These are phyloP conservation scores for Backusella liffmaniae DNA, from an alignment of 192 early-diverging fungal species.

Conservation along the genomic window DNA sequence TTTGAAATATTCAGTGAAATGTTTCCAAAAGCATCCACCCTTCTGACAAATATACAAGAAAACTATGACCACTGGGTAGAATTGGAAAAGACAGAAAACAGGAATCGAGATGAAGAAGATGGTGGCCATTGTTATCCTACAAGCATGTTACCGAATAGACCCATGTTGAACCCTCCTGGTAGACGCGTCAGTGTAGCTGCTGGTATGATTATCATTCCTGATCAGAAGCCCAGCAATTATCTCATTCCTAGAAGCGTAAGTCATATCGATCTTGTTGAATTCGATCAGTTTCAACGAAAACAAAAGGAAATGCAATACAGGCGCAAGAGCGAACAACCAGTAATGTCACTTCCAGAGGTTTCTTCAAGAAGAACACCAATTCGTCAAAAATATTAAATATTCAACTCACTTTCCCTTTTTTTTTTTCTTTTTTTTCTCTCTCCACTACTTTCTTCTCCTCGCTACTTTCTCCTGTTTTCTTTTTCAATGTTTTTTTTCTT, in stretches of 20 bases:
- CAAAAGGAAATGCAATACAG: not conserved
- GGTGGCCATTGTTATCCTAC: constrained; percentile 1
- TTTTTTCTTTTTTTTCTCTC: no score
- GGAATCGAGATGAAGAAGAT: not conserved
- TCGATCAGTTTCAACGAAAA: not conserved
- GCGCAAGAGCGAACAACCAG: constrained; percentile 21
- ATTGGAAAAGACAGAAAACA: constrained; percentile 23
- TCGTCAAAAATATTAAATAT: not conserved
- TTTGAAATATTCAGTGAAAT: constrained; percentile 75
- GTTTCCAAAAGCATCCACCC: constrained; percentile 61
- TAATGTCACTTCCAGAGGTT: not conserved
- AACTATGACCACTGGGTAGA: constrained; percentile 60
- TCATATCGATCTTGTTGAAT: constrained; percentile 9
- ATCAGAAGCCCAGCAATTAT: constrained; percentile 19
- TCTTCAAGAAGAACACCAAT: not conserved
- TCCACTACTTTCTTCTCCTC: not conserved
- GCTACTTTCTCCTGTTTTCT: not conserved
- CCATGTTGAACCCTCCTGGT: constrained; percentile 22
- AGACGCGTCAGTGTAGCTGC: constrained; percentile 41
- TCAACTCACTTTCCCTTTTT: not conserved
- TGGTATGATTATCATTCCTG: constrained; percentile 44
- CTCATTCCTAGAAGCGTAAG: constrained; percentile 27
- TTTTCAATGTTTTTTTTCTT: not conserved
- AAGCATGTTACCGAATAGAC: constrained; percentile 8
- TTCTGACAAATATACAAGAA: constrained; percentile 48